These are phyloP conservation scores for Monarda citriodora DNA, from an alignment of 305 asterid genomes.

Conservation along the genomic window DNA sequence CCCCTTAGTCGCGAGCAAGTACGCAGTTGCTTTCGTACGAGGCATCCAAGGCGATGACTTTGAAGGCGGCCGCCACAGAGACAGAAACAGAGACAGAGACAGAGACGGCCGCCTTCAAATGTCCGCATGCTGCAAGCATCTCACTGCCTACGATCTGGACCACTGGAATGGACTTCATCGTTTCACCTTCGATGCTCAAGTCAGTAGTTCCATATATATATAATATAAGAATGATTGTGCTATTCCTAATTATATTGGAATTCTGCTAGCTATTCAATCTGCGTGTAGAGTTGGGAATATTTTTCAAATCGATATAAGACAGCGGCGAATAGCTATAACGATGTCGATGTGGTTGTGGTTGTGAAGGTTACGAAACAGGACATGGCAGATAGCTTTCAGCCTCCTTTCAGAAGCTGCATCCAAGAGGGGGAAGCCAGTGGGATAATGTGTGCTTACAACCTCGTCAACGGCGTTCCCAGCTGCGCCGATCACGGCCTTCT, in stretches of 20 bases:
- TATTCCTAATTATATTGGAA: no score
- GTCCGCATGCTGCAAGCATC: conserved; percentile 61
- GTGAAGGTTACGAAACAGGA: conserved; percentile 72
- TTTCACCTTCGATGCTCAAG: conserved; percentile 45
- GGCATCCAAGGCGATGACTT: conserved; percentile 51
- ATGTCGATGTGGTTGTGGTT: neutral
- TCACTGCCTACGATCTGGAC: conserved; percentile 61
- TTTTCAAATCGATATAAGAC: no score
- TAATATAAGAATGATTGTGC: no score
- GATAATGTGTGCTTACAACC: conserved; percentile 78
- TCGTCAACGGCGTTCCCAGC: conserved; percentile 68
- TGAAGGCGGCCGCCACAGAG: conserved; percentile 28
- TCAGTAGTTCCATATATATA: neutral
- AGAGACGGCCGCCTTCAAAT: conserved; percentile 46
- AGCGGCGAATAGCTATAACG: no score
- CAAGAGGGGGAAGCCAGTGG: conserved; percentile 60
- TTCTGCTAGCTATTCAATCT: no score
- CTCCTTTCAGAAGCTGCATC: conserved; percentile 78
- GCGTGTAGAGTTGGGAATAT: no score
- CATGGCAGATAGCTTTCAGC: conserved; percentile 75
- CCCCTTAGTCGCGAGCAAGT: conserved; percentile 41
- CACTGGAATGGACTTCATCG: conserved; percentile 58
- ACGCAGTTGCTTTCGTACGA: conserved; percentile 47
- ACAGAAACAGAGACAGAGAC: no score
- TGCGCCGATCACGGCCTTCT: conserved; percentile 62